These are phyloP conservation scores for Fusarium temperatum DNA, from an alignment of 2,329 filamentous ascomycete genomes.

Conservation along the genomic window DNA sequence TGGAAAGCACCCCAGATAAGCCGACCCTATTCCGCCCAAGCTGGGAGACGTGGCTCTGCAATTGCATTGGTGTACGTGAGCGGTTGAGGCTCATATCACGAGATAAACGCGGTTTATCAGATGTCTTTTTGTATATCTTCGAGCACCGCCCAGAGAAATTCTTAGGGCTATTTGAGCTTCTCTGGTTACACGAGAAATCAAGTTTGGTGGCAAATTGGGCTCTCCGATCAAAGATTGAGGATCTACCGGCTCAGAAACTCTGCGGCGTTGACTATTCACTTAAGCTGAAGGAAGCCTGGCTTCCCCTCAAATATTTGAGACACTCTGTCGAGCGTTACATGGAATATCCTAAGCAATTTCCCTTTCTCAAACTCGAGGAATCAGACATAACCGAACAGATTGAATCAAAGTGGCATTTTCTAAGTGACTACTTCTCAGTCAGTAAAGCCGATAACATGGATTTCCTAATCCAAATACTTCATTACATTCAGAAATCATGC, in stretches of 20 bases:
- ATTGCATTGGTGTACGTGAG: background rate
- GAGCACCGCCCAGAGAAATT: constrained; percentile 8
- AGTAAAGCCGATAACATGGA: constrained; percentile 1
- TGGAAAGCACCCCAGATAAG: background rate
- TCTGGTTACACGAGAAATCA: background rate
- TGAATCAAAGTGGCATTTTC: background rate
- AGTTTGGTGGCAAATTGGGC: background rate
- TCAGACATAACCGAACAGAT: background rate
- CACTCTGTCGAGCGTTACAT: background rate
- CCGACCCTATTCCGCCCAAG: background rate
- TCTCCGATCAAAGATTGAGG: background rate
- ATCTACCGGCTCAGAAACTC: background rate
- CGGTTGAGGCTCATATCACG: background rate
- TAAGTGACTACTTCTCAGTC: background rate
- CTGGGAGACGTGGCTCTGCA: background rate
- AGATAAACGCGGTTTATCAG: background rate
- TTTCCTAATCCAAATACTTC: constrained; percentile 28
- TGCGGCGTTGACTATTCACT: background rate
- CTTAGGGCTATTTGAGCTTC: constrained; percentile 16
- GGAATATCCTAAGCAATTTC: constrained; percentile 7
- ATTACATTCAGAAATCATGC: background rate
- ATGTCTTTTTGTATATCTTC: background rate
- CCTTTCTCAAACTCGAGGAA: constrained; percentile 20
- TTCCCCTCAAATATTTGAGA: background rate
- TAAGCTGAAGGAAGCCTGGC: background rate